Conservation (phyloP, 202 grass and related monocot species). For the Zizania palustris region DNA sequence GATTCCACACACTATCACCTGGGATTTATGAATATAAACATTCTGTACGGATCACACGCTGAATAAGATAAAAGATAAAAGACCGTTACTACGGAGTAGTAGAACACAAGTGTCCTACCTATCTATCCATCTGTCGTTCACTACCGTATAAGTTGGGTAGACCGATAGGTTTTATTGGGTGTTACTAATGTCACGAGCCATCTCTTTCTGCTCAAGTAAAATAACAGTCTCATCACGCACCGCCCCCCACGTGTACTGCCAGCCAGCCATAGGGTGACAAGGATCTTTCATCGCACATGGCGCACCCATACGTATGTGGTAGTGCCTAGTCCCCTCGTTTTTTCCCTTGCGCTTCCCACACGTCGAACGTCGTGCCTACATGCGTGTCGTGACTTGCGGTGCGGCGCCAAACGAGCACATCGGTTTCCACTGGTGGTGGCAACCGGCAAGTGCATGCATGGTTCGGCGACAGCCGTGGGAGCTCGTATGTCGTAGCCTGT, state of each 20-base stretch:
- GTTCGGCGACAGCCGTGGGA: background rate
- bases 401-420: too few relatives aligned
- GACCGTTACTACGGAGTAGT: background rate
- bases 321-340: too few relatives aligned
- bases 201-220: slow-evolving; percentile 9
- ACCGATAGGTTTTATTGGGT: slow-evolving; percentile 22
- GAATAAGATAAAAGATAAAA: slow-evolving; percentile 11
- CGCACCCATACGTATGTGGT: background rate
- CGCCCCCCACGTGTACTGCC: background rate
- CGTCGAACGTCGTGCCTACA: background rate
- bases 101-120: background rate
- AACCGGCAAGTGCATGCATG: background rate
- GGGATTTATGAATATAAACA: background rate
- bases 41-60: background rate
- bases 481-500: background rate
- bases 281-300: background rate
- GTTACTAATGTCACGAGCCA: too few relatives aligned
- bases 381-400: background rate
- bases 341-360: background rate
- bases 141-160: too few relatives aligned
- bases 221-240: background rate
- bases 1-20: slow-evolving; percentile 5
- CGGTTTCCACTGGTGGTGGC: background rate
- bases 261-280: background rate
- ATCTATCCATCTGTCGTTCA: background rate